These are phyloP conservation scores for Eimeria praecox DNA, from an alignment of 169 alveolate species.

Conservation along the genomic window DNA sequence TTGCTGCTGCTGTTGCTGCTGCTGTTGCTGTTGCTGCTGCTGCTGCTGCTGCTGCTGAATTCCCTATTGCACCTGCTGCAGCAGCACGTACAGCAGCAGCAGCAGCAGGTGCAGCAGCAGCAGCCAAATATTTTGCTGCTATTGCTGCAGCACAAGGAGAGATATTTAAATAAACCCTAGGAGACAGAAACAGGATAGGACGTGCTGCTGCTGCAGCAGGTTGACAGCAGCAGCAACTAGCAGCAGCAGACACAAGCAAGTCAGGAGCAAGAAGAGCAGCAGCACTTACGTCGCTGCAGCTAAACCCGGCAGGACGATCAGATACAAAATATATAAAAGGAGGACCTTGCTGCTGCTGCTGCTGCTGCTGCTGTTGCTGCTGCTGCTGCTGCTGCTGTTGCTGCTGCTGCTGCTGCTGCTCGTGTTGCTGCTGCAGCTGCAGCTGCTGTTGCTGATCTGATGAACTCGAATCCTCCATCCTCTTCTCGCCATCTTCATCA, in stretches of 20 bases:
- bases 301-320: background rate
- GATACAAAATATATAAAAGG: background rate
- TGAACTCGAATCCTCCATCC: background rate
- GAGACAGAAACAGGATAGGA: background rate
- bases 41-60: background rate
- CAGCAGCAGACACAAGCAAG: background rate
- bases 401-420: background rate
- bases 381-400: background rate
- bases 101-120: constrained; percentile 26
- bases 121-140: background rate
- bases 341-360: background rate
- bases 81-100: background rate
- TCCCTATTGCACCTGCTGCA: background rate
- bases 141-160: background rate
- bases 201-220: background rate
- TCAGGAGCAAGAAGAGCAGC: background rate
- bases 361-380: background rate
- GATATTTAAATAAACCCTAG: background rate
- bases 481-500: background rate
- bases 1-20: background rate
- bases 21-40: background rate
- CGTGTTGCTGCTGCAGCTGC: background rate
- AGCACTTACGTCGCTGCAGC: background rate
- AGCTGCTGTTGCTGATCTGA: background rate
- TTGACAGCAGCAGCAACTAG: constrained; percentile 9